phyloP scores from a whole-genome alignment of 2,329 filamentous ascomycete species.

The Elsinoe fawcettii region DNA sequence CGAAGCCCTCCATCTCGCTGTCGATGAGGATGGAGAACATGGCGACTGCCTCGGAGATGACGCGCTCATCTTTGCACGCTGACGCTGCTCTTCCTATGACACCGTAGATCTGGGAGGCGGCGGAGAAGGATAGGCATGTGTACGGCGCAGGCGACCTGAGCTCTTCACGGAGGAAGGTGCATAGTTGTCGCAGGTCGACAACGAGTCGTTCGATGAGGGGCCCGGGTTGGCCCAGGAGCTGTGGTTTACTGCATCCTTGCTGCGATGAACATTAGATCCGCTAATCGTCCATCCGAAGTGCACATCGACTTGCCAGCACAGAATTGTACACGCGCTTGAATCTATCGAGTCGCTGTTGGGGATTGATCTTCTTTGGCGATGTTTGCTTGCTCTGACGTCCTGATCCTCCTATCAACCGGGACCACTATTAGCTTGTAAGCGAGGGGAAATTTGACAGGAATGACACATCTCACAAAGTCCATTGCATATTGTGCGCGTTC shows the following conservation, averaged over 20 bases:
- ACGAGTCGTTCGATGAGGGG: constrained; percentile 45
- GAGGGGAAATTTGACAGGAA: neutral
- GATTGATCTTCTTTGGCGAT: constrained; percentile 38
- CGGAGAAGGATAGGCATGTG: constrained; percentile 81
- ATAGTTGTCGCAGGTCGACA: constrained; percentile 48
- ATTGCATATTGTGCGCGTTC: constrained; percentile 14
- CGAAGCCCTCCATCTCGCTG: constrained; percentile 90
- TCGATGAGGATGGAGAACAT: constrained; percentile 91
- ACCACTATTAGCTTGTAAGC: constrained; percentile 40
- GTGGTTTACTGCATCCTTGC: constrained; percentile 54
- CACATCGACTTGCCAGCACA: constrained; percentile 39
- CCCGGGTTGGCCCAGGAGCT: constrained; percentile 44
- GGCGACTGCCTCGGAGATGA: constrained; percentile 75
- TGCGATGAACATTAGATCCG: constrained; percentile 24
- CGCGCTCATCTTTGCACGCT: constrained; percentile 72
- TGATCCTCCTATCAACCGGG: constrained; percentile 53
- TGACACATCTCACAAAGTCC: constrained; percentile 18
- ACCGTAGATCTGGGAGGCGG: constrained; percentile 79
- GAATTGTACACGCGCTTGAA: constrained; percentile 56
- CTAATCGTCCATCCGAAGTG: neutral
- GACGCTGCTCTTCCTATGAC: constrained; percentile 84
- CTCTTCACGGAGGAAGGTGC: constrained; percentile 74
- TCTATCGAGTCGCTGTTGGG: constrained; percentile 52
- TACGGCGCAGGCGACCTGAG: constrained; percentile 81
- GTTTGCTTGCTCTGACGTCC: constrained; percentile 43